A percentile compares a stretch with the other conserved stretches of the same genome.
Conservation (phyloP, 495 filamentous ascomycete genomes). For the Delitschia confertaspora region DNA sequence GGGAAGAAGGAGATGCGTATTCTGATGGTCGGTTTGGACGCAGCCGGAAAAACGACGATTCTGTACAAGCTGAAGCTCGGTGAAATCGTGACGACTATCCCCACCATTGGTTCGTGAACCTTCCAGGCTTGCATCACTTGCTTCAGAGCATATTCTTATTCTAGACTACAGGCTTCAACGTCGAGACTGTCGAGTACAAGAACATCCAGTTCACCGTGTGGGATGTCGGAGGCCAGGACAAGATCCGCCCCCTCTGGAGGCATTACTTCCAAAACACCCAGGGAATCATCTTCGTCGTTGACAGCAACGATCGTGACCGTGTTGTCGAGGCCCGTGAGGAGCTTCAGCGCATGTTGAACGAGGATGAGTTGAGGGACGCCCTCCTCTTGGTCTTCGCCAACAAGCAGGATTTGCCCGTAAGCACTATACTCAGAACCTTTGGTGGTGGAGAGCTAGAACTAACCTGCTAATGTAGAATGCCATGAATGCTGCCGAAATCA, state of each 20-base stretch:
- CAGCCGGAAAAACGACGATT: slow-evolving; percentile 99
- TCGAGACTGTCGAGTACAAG: slow-evolving; percentile 99
- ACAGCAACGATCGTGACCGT: slow-evolving; percentile 99
- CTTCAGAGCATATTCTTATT: slow-evolving; percentile 14
- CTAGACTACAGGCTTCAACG: slow-evolving; percentile 79
- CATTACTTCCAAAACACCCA: slow-evolving; percentile 99
- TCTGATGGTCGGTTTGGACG: slow-evolving; percentile 98
- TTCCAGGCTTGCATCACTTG: background rate
- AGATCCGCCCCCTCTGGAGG: slow-evolving; percentile 98
- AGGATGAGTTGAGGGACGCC: slow-evolving; percentile 97
- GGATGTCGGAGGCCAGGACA: slow-evolving; percentile 99
- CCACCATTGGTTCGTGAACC: slow-evolving; percentile 83
- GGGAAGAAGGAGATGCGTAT: slow-evolving; percentile 99
- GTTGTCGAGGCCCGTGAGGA: slow-evolving; percentile 97
- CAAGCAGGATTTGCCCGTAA: slow-evolving; percentile 99
- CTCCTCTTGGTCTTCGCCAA: slow-evolving; percentile 98
- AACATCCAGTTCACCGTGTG: slow-evolving; percentile 99
- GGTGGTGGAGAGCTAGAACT: background rate
- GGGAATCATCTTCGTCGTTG: slow-evolving; percentile 99
- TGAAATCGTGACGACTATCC: slow-evolving; percentile 99
- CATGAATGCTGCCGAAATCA: slow-evolving; percentile 99
- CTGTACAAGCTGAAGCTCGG: slow-evolving; percentile 99
- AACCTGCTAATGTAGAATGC: slow-evolving; percentile 59
- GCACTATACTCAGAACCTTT: slow-evolving; percentile 33
- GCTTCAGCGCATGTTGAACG: slow-evolving; percentile 99